A percentile compares a stretch with the other conserved stretches of the same genome.
Conservation (phyloP, 164 flowering plant species). For the Nelumbo lutea region DNA sequence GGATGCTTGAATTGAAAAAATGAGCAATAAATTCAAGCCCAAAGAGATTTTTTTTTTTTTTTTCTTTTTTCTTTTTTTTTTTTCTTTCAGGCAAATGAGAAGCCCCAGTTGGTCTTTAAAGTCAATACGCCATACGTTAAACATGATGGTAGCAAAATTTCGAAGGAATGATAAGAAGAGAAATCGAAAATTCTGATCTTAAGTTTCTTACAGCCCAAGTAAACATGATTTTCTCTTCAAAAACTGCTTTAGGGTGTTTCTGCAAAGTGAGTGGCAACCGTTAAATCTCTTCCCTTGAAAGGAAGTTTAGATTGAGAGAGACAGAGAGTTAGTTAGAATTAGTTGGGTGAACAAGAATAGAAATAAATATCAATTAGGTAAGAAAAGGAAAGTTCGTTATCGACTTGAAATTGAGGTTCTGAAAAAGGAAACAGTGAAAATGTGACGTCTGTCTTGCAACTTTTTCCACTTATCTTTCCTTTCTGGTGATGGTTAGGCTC, state of each 20-base stretch:
- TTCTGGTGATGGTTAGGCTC: too few relatives aligned
- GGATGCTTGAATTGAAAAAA: too few relatives aligned
- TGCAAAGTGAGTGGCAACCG: not conserved
- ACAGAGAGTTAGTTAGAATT: conserved; percentile 8
- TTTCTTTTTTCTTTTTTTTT: too few relatives aligned
- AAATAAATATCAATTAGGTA: conserved; percentile 11
- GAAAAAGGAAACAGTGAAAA: not conserved
- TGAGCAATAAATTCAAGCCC: too few relatives aligned
- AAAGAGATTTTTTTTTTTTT: too few relatives aligned
- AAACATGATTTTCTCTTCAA: not conserved
- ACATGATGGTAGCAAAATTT: not conserved
- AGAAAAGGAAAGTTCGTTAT: conserved; percentile 24
- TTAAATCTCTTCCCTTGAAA: conserved; percentile 14
- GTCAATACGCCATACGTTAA: not conserved
- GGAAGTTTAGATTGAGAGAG: conserved; percentile 9
- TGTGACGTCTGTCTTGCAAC: not conserved
- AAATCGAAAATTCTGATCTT: too few relatives aligned
- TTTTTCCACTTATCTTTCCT: too few relatives aligned
- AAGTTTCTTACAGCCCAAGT: not conserved
- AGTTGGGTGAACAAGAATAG: conserved; percentile 31
- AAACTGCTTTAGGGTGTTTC: not conserved
- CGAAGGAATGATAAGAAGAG: too few relatives aligned
- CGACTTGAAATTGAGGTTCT: conserved; percentile 16
- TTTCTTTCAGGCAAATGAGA: too few relatives aligned
- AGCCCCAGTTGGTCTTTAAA: conserved; percentile 3